Evolutionary conservation across 805 yeast species (phyloP), one percentile per base, ranked within the genome.

Genomic region (Kodamaea leandrae): DNA sequence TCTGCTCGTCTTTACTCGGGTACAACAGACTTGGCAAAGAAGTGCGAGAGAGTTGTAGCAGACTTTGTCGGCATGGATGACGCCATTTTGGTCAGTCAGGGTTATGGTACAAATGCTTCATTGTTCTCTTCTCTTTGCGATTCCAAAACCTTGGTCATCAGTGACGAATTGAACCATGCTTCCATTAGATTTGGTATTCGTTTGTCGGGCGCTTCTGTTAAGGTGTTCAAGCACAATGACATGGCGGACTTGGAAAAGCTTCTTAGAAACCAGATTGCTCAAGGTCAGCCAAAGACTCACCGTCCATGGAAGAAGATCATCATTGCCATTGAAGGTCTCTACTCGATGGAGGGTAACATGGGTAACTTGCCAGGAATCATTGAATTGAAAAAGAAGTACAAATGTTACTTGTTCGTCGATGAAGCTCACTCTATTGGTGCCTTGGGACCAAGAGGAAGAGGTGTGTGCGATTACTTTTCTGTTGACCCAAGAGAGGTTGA

Each of bases 401-500:
- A 88, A 55, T 86, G 91, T 58, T 87, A 86, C 57, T 66, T 93
- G 39, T 93, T 86, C 57, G 86, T 95, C 47, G 99, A 93, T 62
- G 99, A 93, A 64, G 99, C 99, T 9, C 99, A 93, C 63, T 91
- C 98, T 4, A 84, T 93, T 55, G 99, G 99, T 54, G 99, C 99
- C n/a, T 76, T 93, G 67, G 99, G 99, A 20, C 93, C 95, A 32
- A 66, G 67, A 39, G 99, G 99, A 34, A 82, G 86, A 57, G 99
- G 99, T 57, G 84, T 93, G 26, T 90, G 97, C 68, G 98, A 93
- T 57, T 86, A 87, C 66, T 93, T 86, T 61, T 83, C 83, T 41
- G 78, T 93, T 36, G 76, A 80, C 49, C 91, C 98, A 29, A 60
- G 66, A 9, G 78, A 78, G 32, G 72, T 93, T 43, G 99, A 93